Evolutionary conservation across 495 filamentous ascomycete genomes (phyloP), one percentile per base, ranked within the genome.

Genomic region (Penicillium roqueforti): DNA sequence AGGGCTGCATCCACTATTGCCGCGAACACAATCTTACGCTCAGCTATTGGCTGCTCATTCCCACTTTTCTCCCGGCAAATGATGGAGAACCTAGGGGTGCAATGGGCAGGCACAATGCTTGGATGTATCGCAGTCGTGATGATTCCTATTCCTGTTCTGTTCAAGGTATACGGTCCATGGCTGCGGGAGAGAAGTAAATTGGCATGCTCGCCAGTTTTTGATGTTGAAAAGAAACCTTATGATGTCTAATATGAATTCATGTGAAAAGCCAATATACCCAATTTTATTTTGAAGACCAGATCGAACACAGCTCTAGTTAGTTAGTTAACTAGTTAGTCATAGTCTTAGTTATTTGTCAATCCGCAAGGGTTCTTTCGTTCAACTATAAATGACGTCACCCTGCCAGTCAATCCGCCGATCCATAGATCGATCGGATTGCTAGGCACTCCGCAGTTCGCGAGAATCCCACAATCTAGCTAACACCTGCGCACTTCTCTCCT

Each of bases 21-120:
- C 4, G 90, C 83, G 25, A 95, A 93, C 68, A 92, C 89, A 1
- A 89, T 95, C 72, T 74, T 92, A 26, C 86, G 90, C 6, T 91
- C 86, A 9, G 72, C 89, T 10, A 83, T 80, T 47, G 89, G 85
- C 22, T 86, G 85, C 4, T 82, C 75, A 0, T 95, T 95, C 70
- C 90, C 90, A 9, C 80, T 95, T 4, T 95, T 95, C 68, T 76
- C 83, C 0, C 80, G 70, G 5, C 85, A 91, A 60, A 89, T 93
- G 87, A 91, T 91, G 66, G 69, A 83, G 10, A 85, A 80, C 25
- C 73, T 93, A 54, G 85, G 86, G 14, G 83, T 92, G 38, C 72
- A 92, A 56, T 92, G 85, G 83, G 86, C 88, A 0, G 76, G 82
- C 11, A 91, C 88, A 0, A 66, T 95, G 28, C 76, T 93, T 3